Percentiles rank a stretch among this genome's conserved stretches.
Conservation (phyloP, 139 green algal species). For the Coelastrella sp. region DNA sequence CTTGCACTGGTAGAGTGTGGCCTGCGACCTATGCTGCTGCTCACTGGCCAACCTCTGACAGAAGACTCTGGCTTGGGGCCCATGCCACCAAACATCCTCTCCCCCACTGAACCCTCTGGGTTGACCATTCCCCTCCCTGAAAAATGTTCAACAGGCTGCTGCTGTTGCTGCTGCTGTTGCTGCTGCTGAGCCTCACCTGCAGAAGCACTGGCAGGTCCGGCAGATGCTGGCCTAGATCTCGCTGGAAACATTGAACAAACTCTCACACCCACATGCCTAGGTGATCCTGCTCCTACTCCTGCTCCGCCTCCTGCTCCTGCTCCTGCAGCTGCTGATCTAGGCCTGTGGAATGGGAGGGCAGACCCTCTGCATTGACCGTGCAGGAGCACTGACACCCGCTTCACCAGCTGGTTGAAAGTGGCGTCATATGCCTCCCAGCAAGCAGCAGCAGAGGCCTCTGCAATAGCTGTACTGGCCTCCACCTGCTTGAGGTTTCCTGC, state of each 20-base stretch:
- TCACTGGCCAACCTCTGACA: not conserved
- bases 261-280: not conserved
- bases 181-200: not conserved
- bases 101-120: too few relatives aligned
- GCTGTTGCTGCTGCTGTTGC: not conserved
- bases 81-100: not conserved
- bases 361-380: not conserved
- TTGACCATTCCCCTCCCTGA: not conserved
- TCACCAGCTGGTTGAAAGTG: conserved; percentile 3
- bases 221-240: not conserved
- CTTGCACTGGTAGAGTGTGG: not conserved
- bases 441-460: conserved; percentile 14
- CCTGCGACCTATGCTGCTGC: not conserved
- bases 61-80: too few relatives aligned
- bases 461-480: not conserved
- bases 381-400: not conserved
- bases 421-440: conserved; percentile 35
- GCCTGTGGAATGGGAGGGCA: conserved; percentile 13
- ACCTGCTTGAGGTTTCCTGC: not conserved
- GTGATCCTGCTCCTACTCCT: not conserved
- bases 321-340: conserved; percentile 23
- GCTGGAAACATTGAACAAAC: not conserved
- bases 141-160: too few relatives aligned
- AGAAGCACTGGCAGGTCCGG: not conserved
- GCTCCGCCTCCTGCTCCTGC: not conserved